Evolutionary conservation across 371 early-diverging fungal species (phyloP).

Genomic region (Sporodiniella umbellata): DNA sequence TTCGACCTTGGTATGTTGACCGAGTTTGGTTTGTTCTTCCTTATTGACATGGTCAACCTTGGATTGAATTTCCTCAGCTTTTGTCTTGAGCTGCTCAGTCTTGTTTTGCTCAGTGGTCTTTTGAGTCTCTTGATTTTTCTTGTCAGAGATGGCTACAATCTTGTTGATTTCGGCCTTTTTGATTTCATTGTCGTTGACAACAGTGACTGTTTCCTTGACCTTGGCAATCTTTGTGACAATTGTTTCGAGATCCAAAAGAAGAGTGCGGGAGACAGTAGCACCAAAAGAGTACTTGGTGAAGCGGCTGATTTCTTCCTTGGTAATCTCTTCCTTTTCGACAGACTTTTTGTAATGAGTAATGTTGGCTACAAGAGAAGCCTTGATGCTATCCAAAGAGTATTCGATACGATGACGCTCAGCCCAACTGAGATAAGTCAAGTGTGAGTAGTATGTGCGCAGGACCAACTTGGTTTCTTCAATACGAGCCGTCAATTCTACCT

Average conservation of each 20-base stretch:
- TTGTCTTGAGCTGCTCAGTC: neutral
- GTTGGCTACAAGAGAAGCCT: constrained; percentile 18
- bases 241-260: constrained; percentile 12
- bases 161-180: constrained; percentile 9
- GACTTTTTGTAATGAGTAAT: constrained; percentile 48
- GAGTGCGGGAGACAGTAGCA: constrained; percentile 13
- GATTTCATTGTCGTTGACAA: constrained; percentile 10
- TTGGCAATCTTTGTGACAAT: constrained; percentile 16
- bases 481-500: constrained; percentile 18
- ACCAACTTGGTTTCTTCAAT: constrained; percentile 29
- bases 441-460: constrained; percentile 24
- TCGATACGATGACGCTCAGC: constrained; percentile 28
- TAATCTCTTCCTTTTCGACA: constrained; percentile 60
- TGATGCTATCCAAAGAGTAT: constrained; percentile 21
- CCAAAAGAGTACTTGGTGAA: constrained; percentile 57
- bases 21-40: neutral
- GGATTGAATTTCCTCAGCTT: constrained; percentile 2
- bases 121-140: neutral
- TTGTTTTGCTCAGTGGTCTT: neutral
- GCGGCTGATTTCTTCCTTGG: constrained; percentile 72
- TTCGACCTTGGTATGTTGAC: constrained; percentile 3
- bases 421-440: constrained; percentile 25
- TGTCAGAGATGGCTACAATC: constrained; percentile 1
- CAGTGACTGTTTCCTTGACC: constrained; percentile 9
- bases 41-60: neutral